phyloP scores from a whole-genome alignment of 202 grass and related monocot species.

The Hordeum pubiflorum region DNA sequence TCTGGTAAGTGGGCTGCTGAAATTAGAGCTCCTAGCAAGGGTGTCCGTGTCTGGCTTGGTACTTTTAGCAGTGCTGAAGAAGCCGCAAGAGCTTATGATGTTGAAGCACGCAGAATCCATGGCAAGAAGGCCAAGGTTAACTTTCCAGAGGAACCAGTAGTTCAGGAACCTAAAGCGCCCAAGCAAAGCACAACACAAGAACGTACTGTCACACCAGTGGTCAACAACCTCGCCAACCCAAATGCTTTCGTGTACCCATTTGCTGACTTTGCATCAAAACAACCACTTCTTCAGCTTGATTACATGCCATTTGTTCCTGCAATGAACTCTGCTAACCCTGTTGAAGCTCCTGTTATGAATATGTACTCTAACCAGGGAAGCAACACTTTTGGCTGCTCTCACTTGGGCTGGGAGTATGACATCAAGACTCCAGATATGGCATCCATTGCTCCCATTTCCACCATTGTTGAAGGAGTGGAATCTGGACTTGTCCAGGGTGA shows the following conservation, averaged over 20 bases:
- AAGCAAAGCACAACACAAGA: too few species aligned
- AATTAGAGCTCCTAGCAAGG: too few species aligned
- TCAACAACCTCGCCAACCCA: conserved; percentile 26
- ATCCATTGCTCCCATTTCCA: neutral
- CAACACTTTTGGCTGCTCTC: too few species aligned
- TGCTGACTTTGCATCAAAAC: neutral
- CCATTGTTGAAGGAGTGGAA: neutral
- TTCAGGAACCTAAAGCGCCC: conserved; percentile 26
- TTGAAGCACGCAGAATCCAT: conserved; percentile 19
- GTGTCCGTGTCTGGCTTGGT: too few species aligned
- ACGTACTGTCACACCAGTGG: neutral
- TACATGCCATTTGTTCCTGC: conserved; percentile 23
- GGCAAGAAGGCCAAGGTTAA: conserved; percentile 97
- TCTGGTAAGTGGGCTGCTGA: too few species aligned
- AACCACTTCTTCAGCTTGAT: conserved; percentile 24
- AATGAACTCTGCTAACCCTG: conserved; percentile 17
- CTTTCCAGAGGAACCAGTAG: conserved; percentile 47
- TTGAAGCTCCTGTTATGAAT: neutral
- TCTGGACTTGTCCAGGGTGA: too few species aligned
- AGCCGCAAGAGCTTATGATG: too few species aligned
- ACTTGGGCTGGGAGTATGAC: too few species aligned
- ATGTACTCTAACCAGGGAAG: too few species aligned
- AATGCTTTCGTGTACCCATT: neutral
- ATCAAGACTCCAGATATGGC: too few species aligned
- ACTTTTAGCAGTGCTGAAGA: too few species aligned